Base-by-base conservation (phyloP, 2,329 filamentous ascomycete genomes). In the Rutstroemia sp. region DNA sequence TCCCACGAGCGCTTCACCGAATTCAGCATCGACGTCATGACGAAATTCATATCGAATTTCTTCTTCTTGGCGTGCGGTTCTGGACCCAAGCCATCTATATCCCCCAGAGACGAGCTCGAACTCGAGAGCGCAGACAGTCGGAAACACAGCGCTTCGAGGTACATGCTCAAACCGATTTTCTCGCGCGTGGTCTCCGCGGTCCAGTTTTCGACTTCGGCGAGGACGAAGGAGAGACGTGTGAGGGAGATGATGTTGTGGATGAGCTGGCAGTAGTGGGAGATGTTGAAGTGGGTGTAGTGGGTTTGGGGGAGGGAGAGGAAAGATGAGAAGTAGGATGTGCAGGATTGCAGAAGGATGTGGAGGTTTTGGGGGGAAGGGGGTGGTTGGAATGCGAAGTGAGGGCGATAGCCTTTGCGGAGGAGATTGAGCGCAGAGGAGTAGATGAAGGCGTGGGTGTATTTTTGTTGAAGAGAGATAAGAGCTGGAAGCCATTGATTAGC, bases 131-230 rank as follows among this genome's bases (percentile, higher is more conserved):
- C 25, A 14, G 58, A 53, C 19, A 68, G 62, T 3, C 66, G 56
- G 42, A 61, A 68, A 40, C 62, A 65, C 0, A 68, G 56, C 42
- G 58, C 62, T 44, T 68, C 67, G 6, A 68, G 58, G 56, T 68
- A 68, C 61, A 68, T 64, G 1, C 58, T 58, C 36, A 68, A 48
- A 1, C 65, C 66, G 1, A 67, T 47, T 27, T 60, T 63, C 30
- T 60, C 48, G 9, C 65, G 57, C 2, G 66, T 64, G 2, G 58
- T 63, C 1, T 59, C 56, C 1, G 58, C 45, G 42, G 64, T 60
- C 67, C 66, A 68, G 9, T 55, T 55, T 16, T 64, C 44, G 14
- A 49, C 57, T 12, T 55, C 49, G 2, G 66, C 65, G 57, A 68
- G 64, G 27, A 66, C 23, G 40, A 68, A 69, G 0, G 66, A 63